Conservation (phyloP, 345 rosid genomes). For the Crucihimalaya himalaica region DNA sequence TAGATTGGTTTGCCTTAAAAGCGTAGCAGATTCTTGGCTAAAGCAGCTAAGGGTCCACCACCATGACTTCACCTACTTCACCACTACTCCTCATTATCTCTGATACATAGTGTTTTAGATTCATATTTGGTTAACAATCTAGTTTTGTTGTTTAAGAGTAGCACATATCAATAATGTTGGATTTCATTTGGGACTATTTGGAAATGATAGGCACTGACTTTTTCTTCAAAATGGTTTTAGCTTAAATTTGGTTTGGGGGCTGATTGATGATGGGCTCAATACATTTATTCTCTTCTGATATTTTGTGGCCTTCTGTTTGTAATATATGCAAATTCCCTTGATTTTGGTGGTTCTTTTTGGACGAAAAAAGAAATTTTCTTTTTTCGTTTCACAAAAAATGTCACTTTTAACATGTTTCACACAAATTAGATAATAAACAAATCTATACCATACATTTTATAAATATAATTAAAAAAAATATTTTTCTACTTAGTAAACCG, state of each 20-base stretch:
- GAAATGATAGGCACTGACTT: neutral
- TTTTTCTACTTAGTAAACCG: no score
- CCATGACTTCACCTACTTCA: slow-evolving; percentile 94
- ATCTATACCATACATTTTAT: no score
- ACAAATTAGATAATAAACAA: no score
- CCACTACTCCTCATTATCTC: slow-evolving; percentile 40
- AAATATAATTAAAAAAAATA: no score
- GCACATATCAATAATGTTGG: slow-evolving; percentile 7
- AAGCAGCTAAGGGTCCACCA: slow-evolving; percentile 94
- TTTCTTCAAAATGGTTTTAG: neutral
- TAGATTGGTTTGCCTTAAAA: slow-evolving; percentile 52
- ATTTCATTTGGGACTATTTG: neutral
- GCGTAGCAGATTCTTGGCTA: slow-evolving; percentile 98
- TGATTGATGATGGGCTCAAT: neutral
- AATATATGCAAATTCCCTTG: neutral
- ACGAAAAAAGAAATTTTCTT: no score
- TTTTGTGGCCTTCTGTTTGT: slow-evolving; percentile 6
- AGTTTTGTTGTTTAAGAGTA: slow-evolving; percentile 29
- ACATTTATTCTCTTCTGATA: neutral
- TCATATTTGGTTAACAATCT: slow-evolving; percentile 9
- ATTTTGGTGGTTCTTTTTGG: neutral
- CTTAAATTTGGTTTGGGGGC: neutral
- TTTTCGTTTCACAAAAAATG: no score
- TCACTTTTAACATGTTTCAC: no score
- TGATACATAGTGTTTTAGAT: slow-evolving; percentile 23